Evolutionary conservation across 164 flowering plant species (phyloP), one percentile per base, ranked within the genome.

Genomic region (Stephania yunnanensis): DNA sequence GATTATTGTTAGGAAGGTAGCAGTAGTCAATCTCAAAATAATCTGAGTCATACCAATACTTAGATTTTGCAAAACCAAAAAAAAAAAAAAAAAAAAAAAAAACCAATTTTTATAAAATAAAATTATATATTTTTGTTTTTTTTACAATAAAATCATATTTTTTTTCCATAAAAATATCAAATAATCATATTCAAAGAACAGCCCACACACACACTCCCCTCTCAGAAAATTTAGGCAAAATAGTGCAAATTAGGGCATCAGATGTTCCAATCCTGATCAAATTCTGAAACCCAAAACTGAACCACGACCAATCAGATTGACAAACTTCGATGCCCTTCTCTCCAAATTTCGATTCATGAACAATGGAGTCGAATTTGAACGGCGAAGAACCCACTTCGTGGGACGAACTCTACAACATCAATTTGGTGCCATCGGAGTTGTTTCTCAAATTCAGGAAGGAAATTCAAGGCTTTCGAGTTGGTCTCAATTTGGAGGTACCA

Each of bases 401-500:
- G 92, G 92, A 89, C 9, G 96, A 94, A 46, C 87, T 86, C 11
- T 88, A 84, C 87, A 88, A 74, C 70, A 69, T 94, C 46, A 81
- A 91, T 84, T 81, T 91, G 77, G 77, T 91, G 66, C 98, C 97
- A 0, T 85, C 93, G 1, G 95, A 94, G 83, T 72, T 92, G 75
- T 91, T 94, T 79, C 71, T 91, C 79, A 94, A 94, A 85, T 92
- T 94, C 74, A 79, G 98, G 71, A 90, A 88, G 81, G 88, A 87
- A 75, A 55, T 87, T 46, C 80, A 91, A 63, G 94, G 94, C 7
- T 22, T 91, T 72, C 91, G 95, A 11, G 76, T 89, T 52, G 96
- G 96, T 36, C 69, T 91, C 77, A 92, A 92, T 78, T 76, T 94
- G 72, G 95, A 92, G 94, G 97, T 91, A 80, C 65, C 10, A 73